Conservation (phyloP, 106 monocot genomes). For the Chionographis japonica region DNA sequence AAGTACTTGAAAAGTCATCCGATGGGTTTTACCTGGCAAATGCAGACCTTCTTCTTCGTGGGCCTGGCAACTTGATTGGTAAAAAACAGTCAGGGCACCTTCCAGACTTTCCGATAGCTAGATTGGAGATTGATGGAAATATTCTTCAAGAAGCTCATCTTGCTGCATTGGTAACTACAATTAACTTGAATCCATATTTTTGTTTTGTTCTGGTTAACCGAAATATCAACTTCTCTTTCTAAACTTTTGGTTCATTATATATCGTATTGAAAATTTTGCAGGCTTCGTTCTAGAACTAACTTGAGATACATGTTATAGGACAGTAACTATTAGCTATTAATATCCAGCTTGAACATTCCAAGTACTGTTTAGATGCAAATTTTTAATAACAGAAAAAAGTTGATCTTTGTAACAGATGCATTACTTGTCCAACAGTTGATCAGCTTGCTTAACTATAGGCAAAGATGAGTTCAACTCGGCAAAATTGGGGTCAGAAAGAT, state of each 20-base stretch:
- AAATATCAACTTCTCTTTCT: neutral
- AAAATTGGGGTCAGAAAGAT: no score
- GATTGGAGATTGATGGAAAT: conserved; percentile 90
- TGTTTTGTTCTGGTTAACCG: no score
- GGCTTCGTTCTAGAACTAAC: no score
- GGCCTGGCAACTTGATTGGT: conserved; percentile 92
- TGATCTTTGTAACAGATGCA: no score
- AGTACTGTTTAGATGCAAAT: no score
- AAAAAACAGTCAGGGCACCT: conserved; percentile 98
- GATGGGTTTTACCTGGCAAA: conserved; percentile 92
- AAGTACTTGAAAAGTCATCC: conserved; percentile 74
- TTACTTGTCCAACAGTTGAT: no score
- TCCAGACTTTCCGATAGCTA: conserved; percentile 93
- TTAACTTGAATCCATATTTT: neutral
- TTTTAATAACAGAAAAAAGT: no score
- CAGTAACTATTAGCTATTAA: no score
- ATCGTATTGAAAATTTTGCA: neutral
- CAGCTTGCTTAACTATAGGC: no score
- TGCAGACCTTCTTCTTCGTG: conserved; percentile 80
- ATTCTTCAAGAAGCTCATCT: conserved; percentile 90
- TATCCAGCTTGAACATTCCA: no score
- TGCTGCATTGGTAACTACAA: conserved; percentile 78
- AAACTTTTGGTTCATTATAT: neutral
- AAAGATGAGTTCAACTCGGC: no score
- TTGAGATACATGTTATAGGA: no score